Conservation (phyloP, 2,329 filamentous ascomycete species). For the Penicillium expansum region DNA sequence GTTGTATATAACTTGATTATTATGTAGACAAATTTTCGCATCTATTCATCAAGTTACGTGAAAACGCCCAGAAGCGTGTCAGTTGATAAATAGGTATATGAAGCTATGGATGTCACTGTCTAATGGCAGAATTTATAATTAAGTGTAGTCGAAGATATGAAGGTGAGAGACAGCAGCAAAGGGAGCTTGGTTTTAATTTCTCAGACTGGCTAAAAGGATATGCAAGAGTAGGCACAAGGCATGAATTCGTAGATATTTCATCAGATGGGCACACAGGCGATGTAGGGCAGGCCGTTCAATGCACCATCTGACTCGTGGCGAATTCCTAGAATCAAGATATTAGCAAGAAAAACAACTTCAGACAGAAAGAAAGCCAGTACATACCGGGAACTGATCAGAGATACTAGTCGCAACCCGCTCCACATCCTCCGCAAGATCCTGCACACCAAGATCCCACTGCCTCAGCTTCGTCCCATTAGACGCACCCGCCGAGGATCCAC, state of each 20-base stretch:
- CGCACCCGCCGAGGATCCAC: conserved; percentile 52
- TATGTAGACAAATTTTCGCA: too few relatives aligned
- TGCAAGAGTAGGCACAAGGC: conserved; percentile 4
- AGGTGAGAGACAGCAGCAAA: neutral
- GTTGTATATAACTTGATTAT: too few relatives aligned
- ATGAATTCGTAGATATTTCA: conserved; percentile 24
- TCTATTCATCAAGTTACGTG: neutral
- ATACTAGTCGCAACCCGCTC: conserved; percentile 81
- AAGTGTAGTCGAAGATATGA: neutral
- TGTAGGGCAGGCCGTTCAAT: conserved; percentile 19
- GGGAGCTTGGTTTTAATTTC: neutral
- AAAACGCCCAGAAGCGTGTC: neutral
- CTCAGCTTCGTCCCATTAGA: conserved; percentile 66
- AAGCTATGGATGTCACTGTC: neutral
- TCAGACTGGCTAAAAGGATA: neutral
- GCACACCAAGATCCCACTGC: conserved; percentile 86
- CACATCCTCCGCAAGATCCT: conserved; percentile 81
- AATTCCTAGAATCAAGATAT: conserved; percentile 29
- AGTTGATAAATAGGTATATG: neutral
- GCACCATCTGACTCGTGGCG: conserved; percentile 35
- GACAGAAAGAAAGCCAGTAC: conserved; percentile 23
- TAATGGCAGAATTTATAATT: neutral
- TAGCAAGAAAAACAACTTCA: neutral
- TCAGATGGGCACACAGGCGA: conserved; percentile 6
- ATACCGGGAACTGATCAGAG: conserved; percentile 74